Base-by-base conservation (phyloP, 495 filamentous ascomycete genomes). In the Daldinia vernicosa region DNA sequence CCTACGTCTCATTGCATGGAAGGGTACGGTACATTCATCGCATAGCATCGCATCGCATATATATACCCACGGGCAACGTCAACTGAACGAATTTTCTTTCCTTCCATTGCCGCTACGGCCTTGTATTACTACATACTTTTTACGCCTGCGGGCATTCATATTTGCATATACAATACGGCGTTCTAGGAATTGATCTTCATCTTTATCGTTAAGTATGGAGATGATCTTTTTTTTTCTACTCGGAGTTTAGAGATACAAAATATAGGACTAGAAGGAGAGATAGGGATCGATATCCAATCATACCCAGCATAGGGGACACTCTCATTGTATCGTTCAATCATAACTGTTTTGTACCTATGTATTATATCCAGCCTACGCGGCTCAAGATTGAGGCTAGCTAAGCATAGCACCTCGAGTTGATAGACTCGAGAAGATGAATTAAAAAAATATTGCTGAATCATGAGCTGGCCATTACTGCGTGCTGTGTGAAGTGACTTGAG, bases 41-140 rank as follows among this genome's bases (percentile, higher is more conserved):
- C 52, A 60, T 61, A 35, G 64, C 53, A 67, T 67, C 37, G 35
- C 52, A 60, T 61, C 54, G 64, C 53, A 67, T 67, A 47, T 30
- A 63, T 71, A 72, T 68, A 72, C 54, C 54, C 39, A 51, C 17
- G 14, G 63, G 60, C 69, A 50, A 60, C 64, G 11, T 59, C 54
- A 53, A 54, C 40, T 30, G 32, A 32, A 52, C 62, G 52, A 57
- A 53, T 54, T 60, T 47, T 27, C 43, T 65, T 35, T 53, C 26
- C n/a, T 26, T 32, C 28, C 0, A 32, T 56, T 35, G 17, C 43
- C 51, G 52, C 50, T 37, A 45, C 40, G 43, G 54, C 52, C 17
- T 39, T 67, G 55, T 67, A 71, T 45, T 51, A 71, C 14, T 62
- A 62, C 22, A 6, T 62, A 43, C 17, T 39, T 14, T 54, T 26